Evolutionary conservation across 345 rosid species (phyloP).

Genomic region (Zanthoxylum bungeanum): DNA sequence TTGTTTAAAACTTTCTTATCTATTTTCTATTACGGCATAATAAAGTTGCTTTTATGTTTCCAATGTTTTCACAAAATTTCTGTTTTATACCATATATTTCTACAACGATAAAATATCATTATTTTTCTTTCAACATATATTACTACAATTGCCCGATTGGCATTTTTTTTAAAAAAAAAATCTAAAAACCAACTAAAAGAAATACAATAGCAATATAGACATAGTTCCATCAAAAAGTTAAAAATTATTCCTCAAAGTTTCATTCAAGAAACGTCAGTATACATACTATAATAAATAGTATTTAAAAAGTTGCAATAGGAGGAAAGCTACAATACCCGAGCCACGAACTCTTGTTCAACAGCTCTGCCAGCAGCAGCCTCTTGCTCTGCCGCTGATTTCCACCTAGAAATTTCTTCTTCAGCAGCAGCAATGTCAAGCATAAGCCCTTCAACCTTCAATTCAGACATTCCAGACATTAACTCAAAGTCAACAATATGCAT

Average conservation of each 20-base stretch:
- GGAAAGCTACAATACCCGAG: conserved; percentile 45
- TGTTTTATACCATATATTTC: not conserved
- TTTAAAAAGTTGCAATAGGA: not conserved
- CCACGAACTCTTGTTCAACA: conserved; percentile 73
- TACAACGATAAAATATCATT: not conserved
- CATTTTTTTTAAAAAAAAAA: not conserved
- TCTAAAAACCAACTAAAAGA: not conserved
- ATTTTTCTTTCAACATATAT: not conserved
- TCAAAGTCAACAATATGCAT: conserved; percentile 5
- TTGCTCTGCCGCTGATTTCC: conserved; percentile 99
- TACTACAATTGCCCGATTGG: not conserved
- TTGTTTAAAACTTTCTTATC: not conserved
- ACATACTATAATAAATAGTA: not conserved
- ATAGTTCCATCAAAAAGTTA: too few relatives aligned
- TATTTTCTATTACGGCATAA: not conserved
- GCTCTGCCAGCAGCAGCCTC: conserved; percentile 99
- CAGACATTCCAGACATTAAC: not conserved
- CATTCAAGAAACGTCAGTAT: not conserved
- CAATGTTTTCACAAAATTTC: not conserved
- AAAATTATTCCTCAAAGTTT: conserved; percentile 4
- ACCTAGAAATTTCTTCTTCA: conserved; percentile 96
- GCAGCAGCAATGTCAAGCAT: conserved; percentile 96
- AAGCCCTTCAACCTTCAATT: conserved; percentile 85
- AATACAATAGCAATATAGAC: not conserved
- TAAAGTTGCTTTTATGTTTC: not conserved